Evolutionary conservation across 768 basidiomycete species (phyloP).

Genomic region (Hirschioporus abietinus): DNA sequence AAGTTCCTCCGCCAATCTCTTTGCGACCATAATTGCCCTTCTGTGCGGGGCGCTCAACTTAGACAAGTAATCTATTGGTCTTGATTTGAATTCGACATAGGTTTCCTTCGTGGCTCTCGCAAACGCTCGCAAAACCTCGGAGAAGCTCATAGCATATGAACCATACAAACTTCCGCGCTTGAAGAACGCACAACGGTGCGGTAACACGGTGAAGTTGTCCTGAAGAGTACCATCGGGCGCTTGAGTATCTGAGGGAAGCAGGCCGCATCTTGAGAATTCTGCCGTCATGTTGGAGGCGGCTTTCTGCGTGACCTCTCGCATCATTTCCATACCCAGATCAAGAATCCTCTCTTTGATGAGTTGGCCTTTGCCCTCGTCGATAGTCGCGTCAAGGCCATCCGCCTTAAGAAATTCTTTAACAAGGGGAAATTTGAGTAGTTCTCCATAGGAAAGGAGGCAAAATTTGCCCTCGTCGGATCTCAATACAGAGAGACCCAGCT

Average conservation of each 20-base stretch:
- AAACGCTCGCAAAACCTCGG: no score
- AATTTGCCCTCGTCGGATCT: background rate
- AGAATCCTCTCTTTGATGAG: no score
- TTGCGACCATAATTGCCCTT: background rate
- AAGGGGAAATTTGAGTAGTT: background rate
- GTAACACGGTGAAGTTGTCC: background rate
- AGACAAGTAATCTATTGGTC: no score
- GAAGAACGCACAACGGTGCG: background rate
- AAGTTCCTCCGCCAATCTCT: background rate
- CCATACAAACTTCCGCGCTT: background rate
- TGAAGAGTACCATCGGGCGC: no score
- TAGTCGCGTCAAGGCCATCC: background rate
- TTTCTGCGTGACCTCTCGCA: no score
- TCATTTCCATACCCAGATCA: no score
- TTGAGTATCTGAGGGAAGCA: no score
- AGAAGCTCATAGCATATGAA: no score
- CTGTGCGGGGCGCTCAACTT: background rate
- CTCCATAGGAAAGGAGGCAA: background rate
- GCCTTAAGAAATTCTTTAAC: background rate
- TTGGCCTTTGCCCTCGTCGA: background rate
- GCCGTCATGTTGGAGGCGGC: no score
- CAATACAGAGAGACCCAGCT: background rate
- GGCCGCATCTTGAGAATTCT: no score
- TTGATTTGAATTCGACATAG: no score
- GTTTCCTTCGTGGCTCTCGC: no score